Base-by-base conservation (phyloP, 805 yeast genomes). In the Starmerella stigmatis region DNA sequence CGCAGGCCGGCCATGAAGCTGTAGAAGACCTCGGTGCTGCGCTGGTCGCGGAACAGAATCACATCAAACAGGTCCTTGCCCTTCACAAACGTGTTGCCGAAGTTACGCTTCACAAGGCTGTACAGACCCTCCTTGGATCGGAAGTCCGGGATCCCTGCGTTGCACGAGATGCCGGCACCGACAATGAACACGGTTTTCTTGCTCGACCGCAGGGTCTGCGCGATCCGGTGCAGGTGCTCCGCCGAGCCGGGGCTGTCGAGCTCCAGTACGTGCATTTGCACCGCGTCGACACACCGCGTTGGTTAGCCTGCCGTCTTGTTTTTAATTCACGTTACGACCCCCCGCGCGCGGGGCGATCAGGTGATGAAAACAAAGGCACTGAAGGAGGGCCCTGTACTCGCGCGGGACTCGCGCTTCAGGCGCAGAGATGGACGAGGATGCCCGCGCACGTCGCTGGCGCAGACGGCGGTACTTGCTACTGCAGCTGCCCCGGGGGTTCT, bases 131-230 rank as follows among this genome's bases (percentile, higher is more conserved):
- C 75, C 9, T 78, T 68, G 4, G 94, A 82, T 45, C 97, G 71
- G 61, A 88, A 88, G 60, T 89, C 97, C 2, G 98, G 98, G 38
- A 89, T 92, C 0, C 98, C 97, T 1, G 97, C 96, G 60, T 83
- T 85, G 60, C 96, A 86, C 13, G 96, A 85, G 47, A 89, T 86
- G 0, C 98, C 98, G 2, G 98, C 98, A 7, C 98, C 97, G 0
- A 96, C 86, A 44, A 88, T 67, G 4, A 83, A 71, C 17, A 81
- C 70, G n/a, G 79, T 50, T 16, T 46, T 40, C 22, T 49, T 47
- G 22, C 52, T 34, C 2, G 42, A n/a, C 17, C 49, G 46, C 19
- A 56, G 30, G 21, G 42, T 34, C 15, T 38, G 37, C 31, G 59
- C 57, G 10, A 56, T 38, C n/a, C 45, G 52, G 5, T 41, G 53